Evolutionary conservation across 140 eudicot species (phyloP), one percentile per base, ranked within the genome.

Genomic region (Flaveria floridana): DNA sequence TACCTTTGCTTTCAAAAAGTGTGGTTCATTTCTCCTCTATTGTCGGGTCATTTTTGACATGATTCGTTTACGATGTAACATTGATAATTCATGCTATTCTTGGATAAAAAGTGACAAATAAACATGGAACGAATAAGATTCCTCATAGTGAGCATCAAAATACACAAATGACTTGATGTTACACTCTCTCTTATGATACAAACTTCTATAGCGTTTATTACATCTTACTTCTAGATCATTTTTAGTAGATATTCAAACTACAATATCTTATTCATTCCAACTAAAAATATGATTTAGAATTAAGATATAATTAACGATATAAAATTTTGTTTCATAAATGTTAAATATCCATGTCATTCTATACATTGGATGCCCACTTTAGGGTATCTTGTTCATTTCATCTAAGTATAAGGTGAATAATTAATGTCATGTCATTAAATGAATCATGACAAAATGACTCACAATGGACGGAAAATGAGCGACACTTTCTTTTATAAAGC

Each of bases 1-100:
- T 75, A 80, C 84, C 73, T 80, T 75, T 75, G 53, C 76, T 80
- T 74, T 72, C 6, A 53, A 79, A 72, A 79, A 44, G 50, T 58
- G 73, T 72, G 73, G 76, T 39, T 57, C 65, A 19, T 57, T 80
- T 80, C 57, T 15, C 67, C 30, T 58, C 70, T n/a, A 62, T 48
- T 74, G 77, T 74, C 50, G 18, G 7, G 63, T 56, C 63, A 56
- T 19, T 56, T 56, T 19, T 19, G 26, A 56, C 63, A 56, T 19
- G 63, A 56, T 56, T 56, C 63, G 20, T 18, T 56, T 2, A 18
- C 0, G 14, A 56, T 56, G 8, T 56, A 25, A 56, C 23, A 53
- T 53, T 56, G 19, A 15, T 50, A 10, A 56, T 56, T 56, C 28
- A 56, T 19, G 14, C 26, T 56, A 18, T 56, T 56, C 63, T 56